These are phyloP conservation scores for Antitrichia curtipendula DNA, from an alignment of 225 moss, liverwort and hornwort genomes.

Conservation along the genomic window DNA sequence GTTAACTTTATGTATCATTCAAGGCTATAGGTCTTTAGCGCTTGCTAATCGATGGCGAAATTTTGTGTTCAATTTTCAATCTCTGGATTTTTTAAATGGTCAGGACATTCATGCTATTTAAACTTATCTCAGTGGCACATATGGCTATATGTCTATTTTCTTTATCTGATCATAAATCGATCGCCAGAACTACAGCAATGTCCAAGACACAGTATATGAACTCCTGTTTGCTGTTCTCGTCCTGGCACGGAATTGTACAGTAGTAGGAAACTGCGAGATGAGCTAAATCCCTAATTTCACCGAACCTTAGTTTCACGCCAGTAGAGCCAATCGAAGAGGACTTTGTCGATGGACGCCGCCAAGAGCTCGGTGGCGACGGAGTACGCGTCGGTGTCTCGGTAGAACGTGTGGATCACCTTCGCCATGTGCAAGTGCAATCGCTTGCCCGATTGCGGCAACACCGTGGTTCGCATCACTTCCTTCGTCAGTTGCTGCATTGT, in stretches of 20 bases:
- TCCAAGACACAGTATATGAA: background rate
- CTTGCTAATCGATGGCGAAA: background rate
- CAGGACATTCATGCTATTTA: background rate
- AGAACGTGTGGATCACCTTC: constrained; percentile 2
- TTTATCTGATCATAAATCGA: background rate
- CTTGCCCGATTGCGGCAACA: constrained; percentile 19
- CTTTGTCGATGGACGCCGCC: background rate
- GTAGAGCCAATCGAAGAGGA: background rate
- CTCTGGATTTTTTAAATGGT: background rate
- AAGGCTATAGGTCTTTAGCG: background rate
- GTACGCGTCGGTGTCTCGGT: constrained; percentile 12
- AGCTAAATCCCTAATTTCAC: background rate
- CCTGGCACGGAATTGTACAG: background rate
- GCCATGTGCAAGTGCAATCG: constrained; percentile 22
- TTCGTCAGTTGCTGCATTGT: constrained; percentile 24
- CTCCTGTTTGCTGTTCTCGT: background rate
- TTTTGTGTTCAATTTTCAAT: background rate
- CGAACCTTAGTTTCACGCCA: background rate
- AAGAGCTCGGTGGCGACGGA: background rate
- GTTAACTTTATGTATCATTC: background rate
- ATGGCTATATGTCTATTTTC: background rate
- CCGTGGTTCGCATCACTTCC: constrained; percentile 12
- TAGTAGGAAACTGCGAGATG: background rate
- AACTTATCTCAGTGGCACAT: background rate
- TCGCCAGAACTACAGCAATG: background rate